Conservation (phyloP, 2,329 filamentous ascomycete genomes). For the Drechslerella coelobrocha region DNA sequence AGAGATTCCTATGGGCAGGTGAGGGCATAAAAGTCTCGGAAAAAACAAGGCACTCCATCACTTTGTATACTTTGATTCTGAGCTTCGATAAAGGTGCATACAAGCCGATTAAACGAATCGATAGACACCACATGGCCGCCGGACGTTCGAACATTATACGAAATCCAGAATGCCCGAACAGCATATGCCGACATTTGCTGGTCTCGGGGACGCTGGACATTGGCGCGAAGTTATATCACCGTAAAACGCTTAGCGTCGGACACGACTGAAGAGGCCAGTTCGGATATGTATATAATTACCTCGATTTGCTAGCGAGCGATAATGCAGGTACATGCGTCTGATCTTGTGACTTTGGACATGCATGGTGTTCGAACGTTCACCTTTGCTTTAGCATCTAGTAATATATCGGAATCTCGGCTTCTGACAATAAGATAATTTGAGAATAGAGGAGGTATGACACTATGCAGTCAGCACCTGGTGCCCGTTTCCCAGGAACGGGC, state of each 20-base stretch:
- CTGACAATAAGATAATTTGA: no score
- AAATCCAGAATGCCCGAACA: slow-evolving; percentile 4
- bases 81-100: slow-evolving; percentile 10
- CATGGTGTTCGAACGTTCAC: no score
- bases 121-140: slow-evolving; percentile 44
- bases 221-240: neutral
- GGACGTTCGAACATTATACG: slow-evolving; percentile 16
- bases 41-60: slow-evolving; percentile 6
- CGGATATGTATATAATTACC: slow-evolving; percentile 11
- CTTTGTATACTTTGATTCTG: slow-evolving; percentile 11
- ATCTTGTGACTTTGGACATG: slow-evolving; percentile 41
- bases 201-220: no score
- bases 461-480: no score
- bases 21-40: slow-evolving; percentile 15
- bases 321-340: slow-evolving; percentile 47
- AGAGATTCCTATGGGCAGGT: slow-evolving; percentile 28
- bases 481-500: no score
- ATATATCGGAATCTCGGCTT: neutral
- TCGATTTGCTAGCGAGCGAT: slow-evolving; percentile 1
- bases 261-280: neutral
- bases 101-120: slow-evolving; percentile 39
- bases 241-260: slow-evolving; percentile 15
- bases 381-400: neutral
- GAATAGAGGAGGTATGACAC: no score
- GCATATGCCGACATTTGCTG: no score